A percentile compares a stretch with the other conserved stretches of the same genome.
Conservation (phyloP, 306 rosid species). For the Inga leiocalycina region DNA sequence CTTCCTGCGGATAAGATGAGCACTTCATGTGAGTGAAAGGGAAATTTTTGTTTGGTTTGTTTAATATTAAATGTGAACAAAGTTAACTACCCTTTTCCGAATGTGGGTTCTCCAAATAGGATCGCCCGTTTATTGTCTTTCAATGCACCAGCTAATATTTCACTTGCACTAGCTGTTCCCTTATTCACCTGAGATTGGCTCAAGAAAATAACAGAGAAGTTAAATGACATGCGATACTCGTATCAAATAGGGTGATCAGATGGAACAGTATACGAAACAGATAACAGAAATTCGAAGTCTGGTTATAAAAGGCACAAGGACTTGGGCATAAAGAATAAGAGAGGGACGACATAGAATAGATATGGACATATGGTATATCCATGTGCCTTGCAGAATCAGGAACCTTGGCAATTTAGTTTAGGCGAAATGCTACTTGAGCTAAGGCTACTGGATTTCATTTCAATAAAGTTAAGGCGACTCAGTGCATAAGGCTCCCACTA, state of each 20-base stretch:
- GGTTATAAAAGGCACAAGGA: background rate
- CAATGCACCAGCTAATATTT: conserved; percentile 94
- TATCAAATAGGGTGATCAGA: background rate
- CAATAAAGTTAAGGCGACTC: no score
- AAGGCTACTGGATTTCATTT: background rate
- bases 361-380: background rate
- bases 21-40: conserved; percentile 34
- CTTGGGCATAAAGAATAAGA: background rate
- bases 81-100: conserved; percentile 82
- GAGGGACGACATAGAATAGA: background rate
- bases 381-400: background rate
- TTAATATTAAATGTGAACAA: conserved; percentile 24
- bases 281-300: background rate
- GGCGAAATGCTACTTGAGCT: background rate
- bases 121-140: conserved; percentile 93
- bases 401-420: background rate
- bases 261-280: background rate
- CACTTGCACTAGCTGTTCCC: conserved; percentile 99
- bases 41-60: background rate
- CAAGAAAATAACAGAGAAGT: conserved; percentile 15
- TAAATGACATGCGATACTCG: background rate
- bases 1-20: conserved; percentile 60
- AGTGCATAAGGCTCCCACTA: no score
- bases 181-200: conserved; percentile 73
- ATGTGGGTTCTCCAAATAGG: conserved; percentile 92